Evolutionary conservation across 2,329 filamentous ascomycete genomes (phyloP).

Genomic region (Alternaria arborescens): DNA sequence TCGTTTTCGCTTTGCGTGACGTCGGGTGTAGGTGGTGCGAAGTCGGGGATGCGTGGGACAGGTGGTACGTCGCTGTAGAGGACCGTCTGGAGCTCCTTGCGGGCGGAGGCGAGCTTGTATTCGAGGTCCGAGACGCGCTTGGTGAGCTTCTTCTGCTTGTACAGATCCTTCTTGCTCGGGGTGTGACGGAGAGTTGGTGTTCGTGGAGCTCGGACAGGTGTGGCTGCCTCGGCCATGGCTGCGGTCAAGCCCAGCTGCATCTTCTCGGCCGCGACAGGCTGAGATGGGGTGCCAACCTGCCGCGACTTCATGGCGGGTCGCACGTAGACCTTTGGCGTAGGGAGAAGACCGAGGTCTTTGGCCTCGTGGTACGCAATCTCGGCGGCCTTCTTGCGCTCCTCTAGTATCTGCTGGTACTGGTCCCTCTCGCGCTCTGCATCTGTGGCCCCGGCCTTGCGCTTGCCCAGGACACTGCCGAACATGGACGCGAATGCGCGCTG

Average conservation of each 20-base stretch:
- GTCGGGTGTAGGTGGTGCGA: conserved; percentile 40
- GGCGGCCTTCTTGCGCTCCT: conserved; percentile 40
- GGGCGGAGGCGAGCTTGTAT: conserved; percentile 63
- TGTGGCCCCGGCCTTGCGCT: conserved; percentile 40
- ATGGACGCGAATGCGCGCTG: conserved; percentile 38
- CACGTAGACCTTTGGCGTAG: conserved; percentile 44
- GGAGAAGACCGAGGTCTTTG: conserved; percentile 46
- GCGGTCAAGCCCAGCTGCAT: conserved; percentile 15
- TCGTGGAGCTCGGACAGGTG: conserved; percentile 22
- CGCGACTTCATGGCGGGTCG: conserved; percentile 27
- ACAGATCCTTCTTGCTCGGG: conserved; percentile 65
- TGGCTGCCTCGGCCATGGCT: conserved; percentile 18
- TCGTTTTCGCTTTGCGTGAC: conserved; percentile 37
- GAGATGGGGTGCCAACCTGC: conserved; percentile 19
- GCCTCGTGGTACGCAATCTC: conserved; percentile 44
- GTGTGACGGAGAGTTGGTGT: conserved; percentile 55
- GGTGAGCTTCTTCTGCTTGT: conserved; percentile 64
- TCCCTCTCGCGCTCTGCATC: conserved; percentile 30
- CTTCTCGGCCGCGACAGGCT: conserved; percentile 6
- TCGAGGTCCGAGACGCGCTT: conserved; percentile 70
- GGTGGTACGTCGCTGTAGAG: conserved; percentile 55
- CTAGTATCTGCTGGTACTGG: conserved; percentile 23
- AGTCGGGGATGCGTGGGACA: conserved; percentile 46
- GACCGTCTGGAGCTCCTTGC: conserved; percentile 62
- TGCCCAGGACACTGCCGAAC: conserved; percentile 39